Evolutionary conservation across 352 stramenopile genomes (phyloP), one percentile per base, ranked within the genome.

Genomic region (Peronospora destructor): DNA sequence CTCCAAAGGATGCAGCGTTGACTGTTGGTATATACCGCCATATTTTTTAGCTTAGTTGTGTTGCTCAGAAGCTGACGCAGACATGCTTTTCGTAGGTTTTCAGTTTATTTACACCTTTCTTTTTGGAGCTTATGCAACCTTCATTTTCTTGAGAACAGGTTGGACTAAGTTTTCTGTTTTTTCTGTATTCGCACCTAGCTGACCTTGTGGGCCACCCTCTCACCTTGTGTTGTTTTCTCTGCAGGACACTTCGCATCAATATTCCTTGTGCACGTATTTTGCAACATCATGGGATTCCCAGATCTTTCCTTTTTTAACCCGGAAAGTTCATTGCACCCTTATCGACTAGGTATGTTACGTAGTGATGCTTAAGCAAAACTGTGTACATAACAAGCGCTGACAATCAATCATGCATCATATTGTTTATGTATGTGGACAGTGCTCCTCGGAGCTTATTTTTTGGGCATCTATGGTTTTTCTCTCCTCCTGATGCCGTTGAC

Each of bases 21-120:
- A 92, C 86, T 64, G 84, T 87, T 53, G 76, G 80, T 94, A 62
- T 10, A 71, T 59, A 13, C 4, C 10, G 14, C 13, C 2, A 3
- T 21, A 25, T n/a, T n/a, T 50, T n/a, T 50, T 3, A 35, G 50
- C 9, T 43, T 14, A 33, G 29, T 30, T 14, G 25, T 37, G 21
- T n/a, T n/a, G 11, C 11, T 13, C 4, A 4, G 9, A 13, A 2
- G 25, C 38, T 69, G n/a, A 52, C n/a, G 12, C 35, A 16, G 21
- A 42, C 36, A 16, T 48, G 25, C 36, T 51, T 37, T 45, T n/a
- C 61, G 11, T 46, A 91, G 79, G 77, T 11, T 94, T 97, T 63
- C 94, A 98, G 75, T 84, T 97, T 44, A 62, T 87, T 28, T 98
- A 98, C 64, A 98, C 94, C n/a, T 94, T 80, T 4, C 61, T 98